Evolutionary conservation across 1,284 basidiomycete species (phyloP), one percentile per base, ranked within the genome.

Genomic region (Ceratobasidium sp.): DNA sequence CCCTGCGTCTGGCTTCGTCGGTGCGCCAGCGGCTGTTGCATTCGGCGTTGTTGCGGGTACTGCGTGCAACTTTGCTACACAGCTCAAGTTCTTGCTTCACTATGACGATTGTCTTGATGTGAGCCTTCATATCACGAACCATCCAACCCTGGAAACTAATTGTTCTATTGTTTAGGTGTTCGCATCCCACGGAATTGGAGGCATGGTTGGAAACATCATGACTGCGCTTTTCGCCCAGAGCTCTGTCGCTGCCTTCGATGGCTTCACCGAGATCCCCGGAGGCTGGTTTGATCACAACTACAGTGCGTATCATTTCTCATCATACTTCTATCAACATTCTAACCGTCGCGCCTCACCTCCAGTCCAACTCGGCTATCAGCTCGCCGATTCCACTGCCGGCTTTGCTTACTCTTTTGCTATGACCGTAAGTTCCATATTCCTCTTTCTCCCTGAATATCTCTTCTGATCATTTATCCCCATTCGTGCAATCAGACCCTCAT

Each of bases 231-330:
- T 99, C 82, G 96, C 96, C 3, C 94, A 99, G 82, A 80, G 87
- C 17, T 92, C 92, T 63, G 89, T 99, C 57, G 95, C 95, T 17
- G 87, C 83, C 22, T 94, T 94, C 79, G 97, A 99, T 81, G 95
- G 95, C 14, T 82, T 89, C 76, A 87, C 91, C 6, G 80, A 76
- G 0, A 96, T 96, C 78, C 82, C 85, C 48, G 96, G 96, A 53
- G 97, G 97, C 56, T 99, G 96, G 96, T 87, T 98, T 81, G 93
- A 98, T 85, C 90, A 91, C 80, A 86, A 95, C 84, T 95, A 86
- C 79, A 84, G 69, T 65, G 33, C 19, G 56, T 66, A 22, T 14
- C 27, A 27, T 64, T 67, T 2, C 41, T 19, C 15, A 31, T 31
- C 14, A 14, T 14, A 29, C 44, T 41, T 4, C 36, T 11, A 41